A percentile compares a stretch with the other conserved stretches of the same genome.
Conservation (phyloP, 345 rosid genomes). For the Xanthoceras sorbifolium region DNA sequence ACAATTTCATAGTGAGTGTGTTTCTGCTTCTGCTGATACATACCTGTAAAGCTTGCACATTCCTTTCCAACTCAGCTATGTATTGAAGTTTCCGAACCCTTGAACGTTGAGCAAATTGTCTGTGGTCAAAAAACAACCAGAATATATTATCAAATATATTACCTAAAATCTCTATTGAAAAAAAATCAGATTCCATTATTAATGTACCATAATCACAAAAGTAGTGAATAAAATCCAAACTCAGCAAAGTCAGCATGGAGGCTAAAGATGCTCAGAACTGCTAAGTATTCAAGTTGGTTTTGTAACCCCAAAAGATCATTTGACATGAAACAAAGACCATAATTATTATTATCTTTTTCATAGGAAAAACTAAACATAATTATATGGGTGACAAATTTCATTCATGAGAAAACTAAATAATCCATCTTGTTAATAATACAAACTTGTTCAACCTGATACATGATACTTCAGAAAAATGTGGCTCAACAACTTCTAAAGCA, state of each 20-base stretch:
- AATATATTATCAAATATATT: slow-evolving; percentile 20
- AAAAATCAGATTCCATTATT: no score
- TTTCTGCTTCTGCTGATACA: slow-evolving; percentile 24
- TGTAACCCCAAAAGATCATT: background rate
- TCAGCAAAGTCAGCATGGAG: background rate
- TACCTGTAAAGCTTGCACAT: slow-evolving; percentile 96
- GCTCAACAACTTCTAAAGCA: background rate
- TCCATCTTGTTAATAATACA: background rate
- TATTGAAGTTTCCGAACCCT: slow-evolving; percentile 97
- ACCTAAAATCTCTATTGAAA: background rate
- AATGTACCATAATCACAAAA: background rate
- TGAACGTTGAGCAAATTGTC: slow-evolving; percentile 99
- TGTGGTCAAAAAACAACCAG: slow-evolving; percentile 35
- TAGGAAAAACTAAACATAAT: no score
- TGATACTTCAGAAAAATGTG: background rate
- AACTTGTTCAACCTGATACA: background rate
- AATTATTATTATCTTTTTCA: background rate
- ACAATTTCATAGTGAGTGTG: background rate
- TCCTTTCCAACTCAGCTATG: slow-evolving; percentile 97
- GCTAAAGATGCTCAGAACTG: background rate
- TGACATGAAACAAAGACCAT: background rate
- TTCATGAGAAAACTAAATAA: background rate
- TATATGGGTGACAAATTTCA: no score
- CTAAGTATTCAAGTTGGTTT: background rate
- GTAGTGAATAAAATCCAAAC: background rate